Conservation (phyloP, 2,329 filamentous ascomycete species). For the Ophiostoma angusticollis region DNA sequence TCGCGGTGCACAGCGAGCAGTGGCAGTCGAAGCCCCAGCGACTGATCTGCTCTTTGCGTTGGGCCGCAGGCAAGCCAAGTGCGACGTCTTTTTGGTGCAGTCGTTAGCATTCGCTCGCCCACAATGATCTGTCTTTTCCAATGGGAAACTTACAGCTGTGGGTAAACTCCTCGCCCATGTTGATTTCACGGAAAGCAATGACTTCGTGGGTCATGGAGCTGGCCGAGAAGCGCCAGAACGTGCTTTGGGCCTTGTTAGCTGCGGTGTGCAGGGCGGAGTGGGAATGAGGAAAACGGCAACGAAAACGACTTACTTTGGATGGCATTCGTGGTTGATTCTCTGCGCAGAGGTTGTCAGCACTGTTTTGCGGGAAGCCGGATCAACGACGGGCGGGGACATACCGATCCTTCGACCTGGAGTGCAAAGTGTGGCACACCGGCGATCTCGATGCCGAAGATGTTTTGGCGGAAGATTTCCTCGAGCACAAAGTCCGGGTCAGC, state of each 20-base stretch:
- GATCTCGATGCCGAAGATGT: conserved; percentile 19
- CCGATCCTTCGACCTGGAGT: conserved; percentile 15
- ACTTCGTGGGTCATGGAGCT: conserved; percentile 17
- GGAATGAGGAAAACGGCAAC: neutral
- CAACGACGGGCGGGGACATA: no score
- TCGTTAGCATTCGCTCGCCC: no score
- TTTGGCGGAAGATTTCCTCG: conserved; percentile 17
- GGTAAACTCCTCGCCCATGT: conserved; percentile 16
- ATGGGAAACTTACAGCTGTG: conserved; percentile 18
- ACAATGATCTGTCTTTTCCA: no score
- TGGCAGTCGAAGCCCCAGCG: conserved; percentile 23
- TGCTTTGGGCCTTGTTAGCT: conserved; percentile 4
- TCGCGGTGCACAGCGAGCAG: conserved; percentile 22
- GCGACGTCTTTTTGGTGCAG: conserved; percentile 18
- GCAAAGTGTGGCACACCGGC: conserved; percentile 16
- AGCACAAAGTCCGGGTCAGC: conserved; percentile 10
- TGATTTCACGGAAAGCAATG: conserved; percentile 15
- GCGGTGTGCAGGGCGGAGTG: neutral
- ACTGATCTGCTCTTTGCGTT: conserved; percentile 17
- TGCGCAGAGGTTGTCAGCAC: conserved; percentile 1
- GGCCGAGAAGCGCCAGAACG: conserved; percentile 15
- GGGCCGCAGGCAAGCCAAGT: conserved; percentile 16
- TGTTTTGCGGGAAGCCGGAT: no score
- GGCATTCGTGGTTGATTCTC: conserved; percentile 18
- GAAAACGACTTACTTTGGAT: conserved; percentile 16